Percentiles rank a stretch among this genome's conserved stretches.
Conservation (phyloP, 768 basidiomycete species). For the Leccinum variicolor region DNA sequence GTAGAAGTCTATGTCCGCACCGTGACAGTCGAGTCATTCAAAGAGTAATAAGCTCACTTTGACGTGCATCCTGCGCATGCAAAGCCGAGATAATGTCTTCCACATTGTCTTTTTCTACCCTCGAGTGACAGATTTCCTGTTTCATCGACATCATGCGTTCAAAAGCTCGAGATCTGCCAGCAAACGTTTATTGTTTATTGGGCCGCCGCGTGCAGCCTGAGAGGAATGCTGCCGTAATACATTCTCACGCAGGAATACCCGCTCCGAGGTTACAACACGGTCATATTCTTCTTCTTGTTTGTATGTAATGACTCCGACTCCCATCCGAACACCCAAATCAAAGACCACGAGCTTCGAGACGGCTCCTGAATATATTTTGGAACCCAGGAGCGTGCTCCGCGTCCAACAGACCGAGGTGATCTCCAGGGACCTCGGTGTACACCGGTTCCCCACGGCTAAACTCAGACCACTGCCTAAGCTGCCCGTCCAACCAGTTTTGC, state of each 20-base stretch:
- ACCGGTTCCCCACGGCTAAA: slow-evolving; percentile 11
- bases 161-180: too few species aligned
- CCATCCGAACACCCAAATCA: not conserved
- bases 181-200: too few species aligned
- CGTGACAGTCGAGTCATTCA: not conserved
- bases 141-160: not conserved
- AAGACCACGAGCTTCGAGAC: slow-evolving; percentile 11
- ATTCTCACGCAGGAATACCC: not conserved
- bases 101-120: not conserved
- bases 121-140: not conserved
- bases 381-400: slow-evolving; percentile 20
- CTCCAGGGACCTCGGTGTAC: slow-evolving; percentile 20
- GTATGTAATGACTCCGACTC: too few species aligned
- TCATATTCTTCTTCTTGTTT: too few species aligned
- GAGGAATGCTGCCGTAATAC: not conserved
- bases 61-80: not conserved
- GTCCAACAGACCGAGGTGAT: slow-evolving; percentile 24
- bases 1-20: not conserved
- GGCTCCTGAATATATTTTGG: slow-evolving; percentile 22
- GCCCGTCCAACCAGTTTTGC: slow-evolving; percentile 19
- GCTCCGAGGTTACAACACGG: too few species aligned
- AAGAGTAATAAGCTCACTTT: not conserved
- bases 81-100: not conserved
- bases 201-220: too few species aligned
- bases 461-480: slow-evolving; percentile 15